phyloP scores from a whole-genome alignment of 2,329 filamentous ascomycete species.

The Pseudopyricularia cyperi region DNA sequence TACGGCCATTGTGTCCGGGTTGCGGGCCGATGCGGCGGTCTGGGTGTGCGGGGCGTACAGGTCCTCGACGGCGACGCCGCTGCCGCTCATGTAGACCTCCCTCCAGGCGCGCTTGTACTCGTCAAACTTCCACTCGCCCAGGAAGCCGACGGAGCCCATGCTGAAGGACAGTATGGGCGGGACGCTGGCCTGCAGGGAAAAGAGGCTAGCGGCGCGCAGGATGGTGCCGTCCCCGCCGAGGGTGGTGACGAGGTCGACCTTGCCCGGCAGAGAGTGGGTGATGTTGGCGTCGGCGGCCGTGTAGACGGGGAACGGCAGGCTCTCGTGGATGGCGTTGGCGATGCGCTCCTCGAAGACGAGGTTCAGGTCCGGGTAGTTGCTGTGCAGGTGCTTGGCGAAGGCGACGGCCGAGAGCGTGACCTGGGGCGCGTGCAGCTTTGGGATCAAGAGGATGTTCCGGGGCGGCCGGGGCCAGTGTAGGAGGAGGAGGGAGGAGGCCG shows the following conservation, averaged over 20 bases:
- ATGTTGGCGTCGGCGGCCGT: slow-evolving; percentile 33
- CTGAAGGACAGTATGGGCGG: slow-evolving; percentile 90
- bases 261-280: slow-evolving; percentile 48
- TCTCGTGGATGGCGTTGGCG: slow-evolving; percentile 56
- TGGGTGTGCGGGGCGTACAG: slow-evolving; percentile 25
- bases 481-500: slow-evolving; percentile 38
- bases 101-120: slow-evolving; percentile 88
- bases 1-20: slow-evolving; percentile 5
- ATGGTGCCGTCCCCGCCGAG: slow-evolving; percentile 92
- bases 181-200: slow-evolving; percentile 67
- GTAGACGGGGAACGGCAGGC: slow-evolving; percentile 64
- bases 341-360: slow-evolving; percentile 72
- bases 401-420: slow-evolving; percentile 38
- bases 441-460: slow-evolving; percentile 43
- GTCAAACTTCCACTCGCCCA: slow-evolving; percentile 91
- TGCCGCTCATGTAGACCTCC: slow-evolving; percentile 76
- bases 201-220: slow-evolving; percentile 72
- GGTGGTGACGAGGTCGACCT: slow-evolving; percentile 80
- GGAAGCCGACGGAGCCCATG: slow-evolving; percentile 90
- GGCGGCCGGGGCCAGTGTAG: slow-evolving; percentile 41
- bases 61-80: slow-evolving; percentile 34
- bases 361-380: slow-evolving; percentile 68
- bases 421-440: slow-evolving; percentile 41
- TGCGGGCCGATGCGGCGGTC: slow-evolving; percentile 15
- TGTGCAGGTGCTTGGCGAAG: slow-evolving; percentile 59